Conservation (phyloP, 2,329 filamentous ascomycete genomes). For the Hymenoscyphus occultus region DNA sequence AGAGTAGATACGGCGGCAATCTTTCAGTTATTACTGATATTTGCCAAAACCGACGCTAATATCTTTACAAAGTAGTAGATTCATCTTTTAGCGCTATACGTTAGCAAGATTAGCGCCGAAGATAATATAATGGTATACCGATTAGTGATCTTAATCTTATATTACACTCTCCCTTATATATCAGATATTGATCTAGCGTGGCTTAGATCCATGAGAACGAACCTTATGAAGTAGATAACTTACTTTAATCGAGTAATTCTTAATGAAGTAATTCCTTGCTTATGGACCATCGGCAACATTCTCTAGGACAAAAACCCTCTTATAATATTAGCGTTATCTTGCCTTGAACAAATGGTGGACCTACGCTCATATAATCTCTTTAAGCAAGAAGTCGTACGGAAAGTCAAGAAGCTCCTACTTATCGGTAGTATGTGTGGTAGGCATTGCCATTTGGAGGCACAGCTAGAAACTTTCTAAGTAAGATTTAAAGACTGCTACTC, state of each 20-base stretch:
- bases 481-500: conserved; percentile 63
- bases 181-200: conserved; percentile 72
- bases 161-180: conserved; percentile 79
- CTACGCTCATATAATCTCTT: conserved; percentile 46
- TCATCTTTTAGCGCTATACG: conserved; percentile 79
- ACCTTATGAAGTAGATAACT: conserved; percentile 70
- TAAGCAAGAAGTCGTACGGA: conserved; percentile 54
- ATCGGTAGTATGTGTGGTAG: conserved; percentile 86
- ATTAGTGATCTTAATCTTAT: conserved; percentile 88
- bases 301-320: conserved; percentile 69
- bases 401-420: conserved; percentile 59
- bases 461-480: conserved; percentile 61
- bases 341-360: conserved; percentile 36
- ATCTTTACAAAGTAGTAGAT: conserved; percentile 88
- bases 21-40: conserved; percentile 81
- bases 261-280: conserved; percentile 87
- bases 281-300: conserved; percentile 82
- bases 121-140: conserved; percentile 81
- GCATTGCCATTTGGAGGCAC: conserved; percentile 78
- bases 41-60: conserved; percentile 82
- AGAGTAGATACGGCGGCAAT: conserved; percentile 57
- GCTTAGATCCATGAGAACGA: conserved; percentile 69
- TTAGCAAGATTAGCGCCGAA: conserved; percentile 70
- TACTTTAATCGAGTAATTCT: conserved; percentile 70
- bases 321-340: conserved; percentile 67